Conservation (phyloP, 768 basidiomycete genomes). For the Suillus weaverae region DNA sequence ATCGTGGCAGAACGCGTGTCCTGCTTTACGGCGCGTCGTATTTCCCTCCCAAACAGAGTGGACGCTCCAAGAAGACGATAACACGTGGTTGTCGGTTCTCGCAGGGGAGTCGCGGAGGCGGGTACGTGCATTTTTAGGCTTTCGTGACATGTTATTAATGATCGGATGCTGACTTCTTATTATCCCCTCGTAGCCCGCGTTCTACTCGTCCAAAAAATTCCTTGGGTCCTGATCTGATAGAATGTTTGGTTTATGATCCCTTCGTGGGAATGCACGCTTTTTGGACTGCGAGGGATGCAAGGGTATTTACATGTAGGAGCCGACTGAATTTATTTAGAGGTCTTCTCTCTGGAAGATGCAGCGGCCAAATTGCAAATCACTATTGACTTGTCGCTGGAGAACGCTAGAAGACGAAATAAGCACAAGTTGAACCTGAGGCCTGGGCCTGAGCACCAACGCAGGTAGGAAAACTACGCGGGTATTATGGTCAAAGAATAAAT, state of each 20-base stretch:
- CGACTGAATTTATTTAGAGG: not conserved
- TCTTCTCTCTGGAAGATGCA: not conserved
- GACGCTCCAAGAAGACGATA: slow-evolving; percentile 34
- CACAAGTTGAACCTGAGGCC: too few species aligned
- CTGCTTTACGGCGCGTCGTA: slow-evolving; percentile 49
- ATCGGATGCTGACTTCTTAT: not conserved
- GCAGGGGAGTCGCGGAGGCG: slow-evolving; percentile 3
- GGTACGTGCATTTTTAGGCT: not conserved
- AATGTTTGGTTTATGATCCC: not conserved
- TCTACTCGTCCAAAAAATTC: slow-evolving; percentile 11
- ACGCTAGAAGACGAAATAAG: not conserved
- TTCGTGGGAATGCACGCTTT: not conserved
- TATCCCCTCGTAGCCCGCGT: slow-evolving; percentile 1
- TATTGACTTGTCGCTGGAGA: not conserved
- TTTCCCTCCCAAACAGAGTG: slow-evolving; percentile 61
- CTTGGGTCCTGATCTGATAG: not conserved
- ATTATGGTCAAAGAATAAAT: too few species aligned
- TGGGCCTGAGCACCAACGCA: too few species aligned
- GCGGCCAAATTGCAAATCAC: not conserved
- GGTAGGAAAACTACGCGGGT: too few species aligned
- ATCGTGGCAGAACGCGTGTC: slow-evolving; percentile 57
- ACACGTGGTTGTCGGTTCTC: slow-evolving; percentile 32
- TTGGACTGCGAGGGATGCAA: too few species aligned
- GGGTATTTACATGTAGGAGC: not conserved
- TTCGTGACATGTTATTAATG: slow-evolving; percentile 4